Base-by-base conservation (phyloP, 495 filamentous ascomycete genomes). In the Lasiosphaeris hirsuta region DNA sequence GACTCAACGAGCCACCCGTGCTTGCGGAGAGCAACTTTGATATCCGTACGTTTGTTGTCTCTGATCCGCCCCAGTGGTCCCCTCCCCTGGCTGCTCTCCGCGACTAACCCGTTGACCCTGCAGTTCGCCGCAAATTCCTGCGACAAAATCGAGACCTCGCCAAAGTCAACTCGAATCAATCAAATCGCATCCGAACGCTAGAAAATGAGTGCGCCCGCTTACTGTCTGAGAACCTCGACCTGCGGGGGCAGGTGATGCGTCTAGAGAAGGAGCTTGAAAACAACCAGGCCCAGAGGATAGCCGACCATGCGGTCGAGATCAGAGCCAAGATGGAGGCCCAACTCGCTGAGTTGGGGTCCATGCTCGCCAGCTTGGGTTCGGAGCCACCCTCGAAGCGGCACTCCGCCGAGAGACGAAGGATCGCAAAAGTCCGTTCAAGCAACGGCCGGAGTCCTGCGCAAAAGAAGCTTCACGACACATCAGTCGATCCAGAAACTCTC, bases 131-230 rank as follows among this genome's bases (percentile, higher is more conserved):
- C 61, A 84, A 89, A 66, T 96, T 94, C 67, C 75, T 96, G 46
- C 84, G 93, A 40, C 94, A 98, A 69, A 98, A 98, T 71, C 86
- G 91, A 56, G 94, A 97, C 63, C 91, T 98, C 57, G 92, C 92
- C 55, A 81, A 88, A 66, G 84, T 85, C 59, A 97, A 98, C 74
- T 95, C 95, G 2, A 86, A 84, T 58, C 95, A 97, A 71, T 92
- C 90, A 14, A 78, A 93, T 36, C 89, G 90, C 58, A 97, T 98
- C 61, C 89, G 92, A 54, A 85, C 76, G 49, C 81, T 97, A 38
- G 92, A 97, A 69, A 85, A 85, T 52, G 92, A 98, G 72, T 84
- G 84, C 36, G 88, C 90, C 13, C 85, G 89, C 33, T 74, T 97
- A 10, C 77, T 96, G 54, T 83, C 86, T 14, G 95, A 98, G 61